phyloP scores from a whole-genome alignment of 352 stramenopile genomes.

The Phytophthora megakarya region DNA sequence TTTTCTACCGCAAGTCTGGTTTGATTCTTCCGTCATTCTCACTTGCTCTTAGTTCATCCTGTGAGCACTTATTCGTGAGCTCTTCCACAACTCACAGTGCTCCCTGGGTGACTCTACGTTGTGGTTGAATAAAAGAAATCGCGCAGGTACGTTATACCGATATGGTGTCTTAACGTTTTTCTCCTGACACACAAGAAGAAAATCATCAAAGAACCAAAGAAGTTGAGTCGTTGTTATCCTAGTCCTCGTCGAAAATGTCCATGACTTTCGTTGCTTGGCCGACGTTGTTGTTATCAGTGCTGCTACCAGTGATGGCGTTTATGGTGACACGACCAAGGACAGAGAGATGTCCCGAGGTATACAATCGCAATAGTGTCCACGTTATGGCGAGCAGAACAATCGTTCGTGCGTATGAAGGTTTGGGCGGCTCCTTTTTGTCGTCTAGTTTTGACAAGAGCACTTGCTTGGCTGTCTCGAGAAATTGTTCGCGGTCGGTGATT shows the following conservation, averaged over 20 bases:
- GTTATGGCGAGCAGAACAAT: conserved; percentile 60
- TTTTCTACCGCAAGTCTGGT: too few relatives aligned
- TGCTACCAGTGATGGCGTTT: conserved; percentile 18
- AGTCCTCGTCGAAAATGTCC: conserved; percentile 56
- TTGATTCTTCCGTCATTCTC: too few relatives aligned
- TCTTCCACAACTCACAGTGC: too few relatives aligned
- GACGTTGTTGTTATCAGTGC: not conserved
- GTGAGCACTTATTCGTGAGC: too few relatives aligned
- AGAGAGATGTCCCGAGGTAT: conserved; percentile 65
- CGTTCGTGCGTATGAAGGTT: conserved; percentile 54
- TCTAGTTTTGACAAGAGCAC: conserved; percentile 67
- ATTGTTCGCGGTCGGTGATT: conserved; percentile 73
- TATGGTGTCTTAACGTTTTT: conserved; percentile 30
- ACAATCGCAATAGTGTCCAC: conserved; percentile 75
- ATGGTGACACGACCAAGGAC: conserved; percentile 25
- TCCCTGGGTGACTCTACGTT: too few relatives aligned
- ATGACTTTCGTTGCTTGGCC: conserved; percentile 31
- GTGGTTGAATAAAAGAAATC: too few relatives aligned
- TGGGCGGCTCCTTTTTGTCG: conserved; percentile 16
- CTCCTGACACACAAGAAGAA: conserved; percentile 36
- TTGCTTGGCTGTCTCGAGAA: conserved; percentile 75
- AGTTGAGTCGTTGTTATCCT: conserved; percentile 21
- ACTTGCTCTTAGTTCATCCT: too few relatives aligned
- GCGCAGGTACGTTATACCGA: conserved; percentile 16
- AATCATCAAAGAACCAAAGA: conserved; percentile 39